Evolutionary conservation across 768 basidiomycete genomes (phyloP).

Genomic region (Mrakia frigida): DNA sequence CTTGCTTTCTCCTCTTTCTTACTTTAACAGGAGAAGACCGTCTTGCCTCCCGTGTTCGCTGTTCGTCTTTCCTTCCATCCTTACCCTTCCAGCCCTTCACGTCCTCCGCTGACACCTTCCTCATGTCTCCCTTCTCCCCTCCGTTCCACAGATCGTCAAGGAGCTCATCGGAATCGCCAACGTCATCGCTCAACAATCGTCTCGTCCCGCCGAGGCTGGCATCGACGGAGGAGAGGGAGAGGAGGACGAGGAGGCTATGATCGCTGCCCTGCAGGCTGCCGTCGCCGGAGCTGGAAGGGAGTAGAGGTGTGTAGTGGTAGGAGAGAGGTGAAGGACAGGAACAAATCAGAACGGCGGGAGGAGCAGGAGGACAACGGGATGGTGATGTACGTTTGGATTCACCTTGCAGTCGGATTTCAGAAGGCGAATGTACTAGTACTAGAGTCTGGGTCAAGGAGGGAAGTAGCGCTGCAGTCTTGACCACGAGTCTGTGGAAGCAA

Average conservation of each 20-base stretch:
- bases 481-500: no score
- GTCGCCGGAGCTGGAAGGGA: constrained; percentile 18
- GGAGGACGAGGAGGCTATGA: constrained; percentile 31
- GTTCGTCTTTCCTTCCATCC: background rate
- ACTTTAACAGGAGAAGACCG: constrained; percentile 71
- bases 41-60: constrained; percentile 55
- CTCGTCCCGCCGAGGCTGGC: constrained; percentile 15
- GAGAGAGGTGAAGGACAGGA: no score
- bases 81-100: background rate
- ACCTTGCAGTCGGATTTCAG: no score
- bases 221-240: constrained; percentile 29
- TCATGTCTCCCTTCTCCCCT: background rate
- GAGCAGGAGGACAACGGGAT: no score
- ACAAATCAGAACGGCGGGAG: no score
- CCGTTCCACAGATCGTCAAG: constrained; percentile 54
- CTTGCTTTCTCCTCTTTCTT: background rate
- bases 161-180: constrained; percentile 66
- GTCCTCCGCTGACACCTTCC: background rate
- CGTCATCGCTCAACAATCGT: constrained; percentile 23
- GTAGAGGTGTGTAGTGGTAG: background rate
- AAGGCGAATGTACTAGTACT: no score
- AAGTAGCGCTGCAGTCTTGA: no score
- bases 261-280: constrained; percentile 26
- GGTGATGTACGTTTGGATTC: no score
- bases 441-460: no score